These are phyloP conservation scores for Vicia villosa DNA, from an alignment of 306 rosid species.

Conservation along the genomic window DNA sequence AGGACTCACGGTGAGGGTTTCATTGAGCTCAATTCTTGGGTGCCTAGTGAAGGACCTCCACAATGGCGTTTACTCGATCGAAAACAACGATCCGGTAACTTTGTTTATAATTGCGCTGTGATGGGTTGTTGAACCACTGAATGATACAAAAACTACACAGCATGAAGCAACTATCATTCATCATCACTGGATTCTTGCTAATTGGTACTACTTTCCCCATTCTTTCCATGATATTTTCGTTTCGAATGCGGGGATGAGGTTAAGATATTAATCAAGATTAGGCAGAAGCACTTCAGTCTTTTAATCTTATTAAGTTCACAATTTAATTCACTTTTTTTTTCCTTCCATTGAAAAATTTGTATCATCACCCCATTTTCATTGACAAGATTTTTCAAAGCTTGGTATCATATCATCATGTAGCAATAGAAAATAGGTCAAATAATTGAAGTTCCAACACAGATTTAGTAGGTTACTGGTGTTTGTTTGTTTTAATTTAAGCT, in stretches of 20 bases:
- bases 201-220: slow-evolving; percentile 65
- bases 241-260: slow-evolving; percentile 49
- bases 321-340: slow-evolving; percentile 45
- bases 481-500: slow-evolving; percentile 35
- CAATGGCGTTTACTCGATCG: slow-evolving; percentile 79
- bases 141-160: slow-evolving; percentile 23
- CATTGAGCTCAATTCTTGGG: slow-evolving; percentile 91
- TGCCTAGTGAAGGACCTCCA: slow-evolving; percentile 91
- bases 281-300: slow-evolving; percentile 47
- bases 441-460: slow-evolving; percentile 65
- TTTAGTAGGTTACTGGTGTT: slow-evolving; percentile 46
- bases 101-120: slow-evolving; percentile 97
- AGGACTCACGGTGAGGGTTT: slow-evolving; percentile 72
- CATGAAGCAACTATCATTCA: slow-evolving; percentile 48
- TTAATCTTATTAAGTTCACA: slow-evolving; percentile 34
- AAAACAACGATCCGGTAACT: slow-evolving; percentile 70
- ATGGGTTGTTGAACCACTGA: slow-evolving; percentile 82
- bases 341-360: slow-evolving; percentile 50
- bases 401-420: slow-evolving; percentile 51
- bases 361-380: slow-evolving; percentile 58
- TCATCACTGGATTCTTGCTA: slow-evolving; percentile 56
- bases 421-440: slow-evolving; percentile 66
- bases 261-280: slow-evolving; percentile 64
- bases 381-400: slow-evolving; percentile 58
- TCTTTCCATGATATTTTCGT: slow-evolving; percentile 42